These are phyloP conservation scores for Venturia asperata DNA, from an alignment of 2,329 filamentous ascomycete genomes.

Conservation along the genomic window DNA sequence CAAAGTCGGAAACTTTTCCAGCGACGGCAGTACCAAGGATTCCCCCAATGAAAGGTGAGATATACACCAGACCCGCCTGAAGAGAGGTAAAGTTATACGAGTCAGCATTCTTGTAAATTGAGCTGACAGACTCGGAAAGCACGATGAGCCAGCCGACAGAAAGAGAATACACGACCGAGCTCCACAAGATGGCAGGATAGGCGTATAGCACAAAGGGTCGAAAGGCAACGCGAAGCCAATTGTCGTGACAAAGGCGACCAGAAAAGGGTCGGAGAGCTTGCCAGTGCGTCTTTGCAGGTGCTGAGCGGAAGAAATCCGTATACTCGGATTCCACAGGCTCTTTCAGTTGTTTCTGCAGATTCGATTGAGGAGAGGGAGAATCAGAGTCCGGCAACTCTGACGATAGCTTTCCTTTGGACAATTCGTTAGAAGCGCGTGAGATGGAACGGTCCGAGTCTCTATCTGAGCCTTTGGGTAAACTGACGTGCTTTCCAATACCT, in stretches of 20 bases:
- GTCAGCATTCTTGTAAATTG: constrained; percentile 63
- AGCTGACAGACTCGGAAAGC: constrained; percentile 76
- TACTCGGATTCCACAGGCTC: constrained; percentile 42
- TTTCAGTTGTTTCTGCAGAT: background rate
- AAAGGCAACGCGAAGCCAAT: constrained; percentile 68
- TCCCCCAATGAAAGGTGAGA: constrained; percentile 83
- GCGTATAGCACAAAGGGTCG: constrained; percentile 80
- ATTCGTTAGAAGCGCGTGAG: background rate
- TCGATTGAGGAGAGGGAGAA: background rate
- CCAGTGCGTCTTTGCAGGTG: constrained; percentile 61
- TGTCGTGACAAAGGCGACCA: constrained; percentile 69
- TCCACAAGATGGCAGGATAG: constrained; percentile 89
- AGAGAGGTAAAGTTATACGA: constrained; percentile 76
- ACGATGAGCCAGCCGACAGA: constrained; percentile 95
- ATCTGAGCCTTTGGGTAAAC: background rate
- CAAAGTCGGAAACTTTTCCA: constrained; percentile 76
- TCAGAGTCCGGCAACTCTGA: background rate
- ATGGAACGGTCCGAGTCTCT: background rate
- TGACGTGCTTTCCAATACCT: constrained; percentile 3
- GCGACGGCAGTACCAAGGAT: constrained; percentile 88
- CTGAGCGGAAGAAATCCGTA: constrained; percentile 60
- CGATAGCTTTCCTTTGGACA: background rate
- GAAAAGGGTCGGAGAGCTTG: constrained; percentile 72
- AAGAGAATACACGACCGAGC: constrained; percentile 72
- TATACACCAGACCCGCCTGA: constrained; percentile 77